Evolutionary conservation across 163 green algal genomes (phyloP).

Genomic region (Scenedesmus sp.): DNA sequence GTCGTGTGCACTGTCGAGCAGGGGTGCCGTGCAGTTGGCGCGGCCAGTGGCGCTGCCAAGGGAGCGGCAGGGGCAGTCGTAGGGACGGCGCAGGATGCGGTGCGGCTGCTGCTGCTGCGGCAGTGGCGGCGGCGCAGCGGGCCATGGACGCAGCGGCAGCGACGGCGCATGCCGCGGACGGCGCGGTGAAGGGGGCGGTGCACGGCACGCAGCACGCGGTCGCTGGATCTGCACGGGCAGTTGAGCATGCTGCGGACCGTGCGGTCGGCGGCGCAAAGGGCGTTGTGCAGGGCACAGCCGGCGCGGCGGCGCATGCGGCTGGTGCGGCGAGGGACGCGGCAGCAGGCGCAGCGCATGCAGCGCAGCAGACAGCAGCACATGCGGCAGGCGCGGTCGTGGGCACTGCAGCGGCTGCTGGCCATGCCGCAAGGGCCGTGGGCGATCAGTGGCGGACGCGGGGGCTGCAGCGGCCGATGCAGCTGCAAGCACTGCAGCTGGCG

Average conservation of each 20-base stretch:
- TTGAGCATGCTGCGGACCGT: not conserved
- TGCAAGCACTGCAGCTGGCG: not conserved
- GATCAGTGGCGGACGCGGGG: not conserved
- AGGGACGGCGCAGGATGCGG: not conserved
- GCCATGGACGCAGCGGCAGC: not conserved
- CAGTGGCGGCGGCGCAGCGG: not conserved
- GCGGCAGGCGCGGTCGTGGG: no score
- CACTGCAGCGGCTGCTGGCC: not conserved
- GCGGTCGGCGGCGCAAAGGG: not conserved
- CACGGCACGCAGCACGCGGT: conserved; percentile 4
- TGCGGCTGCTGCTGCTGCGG: not conserved
- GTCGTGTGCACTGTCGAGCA: not conserved
- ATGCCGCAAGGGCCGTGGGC: not conserved
- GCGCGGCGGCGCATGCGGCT: not conserved
- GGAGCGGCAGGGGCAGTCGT: not conserved
- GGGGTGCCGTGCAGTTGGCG: not conserved
- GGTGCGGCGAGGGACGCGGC: not conserved
- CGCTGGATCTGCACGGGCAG: not conserved
- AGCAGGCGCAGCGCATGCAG: conserved; percentile 6
- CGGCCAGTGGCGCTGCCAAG: not conserved
- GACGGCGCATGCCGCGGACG: not conserved
- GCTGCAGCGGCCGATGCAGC: not conserved
- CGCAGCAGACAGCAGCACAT: not conserved
- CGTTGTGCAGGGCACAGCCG: not conserved
- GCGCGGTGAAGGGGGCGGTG: not conserved